These are phyloP conservation scores for Echria macrotheca DNA, from an alignment of 495 filamentous ascomycete genomes.

Conservation along the genomic window DNA sequence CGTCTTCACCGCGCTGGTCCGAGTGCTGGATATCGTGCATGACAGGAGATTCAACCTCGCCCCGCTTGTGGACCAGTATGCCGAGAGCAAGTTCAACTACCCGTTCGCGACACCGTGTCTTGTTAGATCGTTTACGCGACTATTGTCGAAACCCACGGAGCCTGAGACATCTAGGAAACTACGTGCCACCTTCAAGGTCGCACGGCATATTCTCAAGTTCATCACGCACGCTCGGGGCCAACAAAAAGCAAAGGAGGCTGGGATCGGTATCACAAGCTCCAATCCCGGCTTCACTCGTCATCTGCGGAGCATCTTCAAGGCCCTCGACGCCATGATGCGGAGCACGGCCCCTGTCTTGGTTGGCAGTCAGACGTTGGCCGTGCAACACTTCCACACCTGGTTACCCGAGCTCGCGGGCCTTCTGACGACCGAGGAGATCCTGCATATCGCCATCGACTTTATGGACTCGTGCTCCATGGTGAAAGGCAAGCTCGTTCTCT, in stretches of 20 bases:
- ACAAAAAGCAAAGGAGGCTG: slow-evolving; percentile 82
- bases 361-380: slow-evolving; percentile 88
- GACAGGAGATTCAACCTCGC: slow-evolving; percentile 89
- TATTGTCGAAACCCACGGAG: slow-evolving; percentile 73
- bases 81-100: slow-evolving; percentile 85
- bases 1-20: slow-evolving; percentile 83
- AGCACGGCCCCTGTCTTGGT: slow-evolving; percentile 78
- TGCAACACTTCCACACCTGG: slow-evolving; percentile 97
- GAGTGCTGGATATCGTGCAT: slow-evolving; percentile 86
- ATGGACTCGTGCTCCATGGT: slow-evolving; percentile 85
- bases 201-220: slow-evolving; percentile 86
- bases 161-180: slow-evolving; percentile 75
- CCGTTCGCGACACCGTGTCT: slow-evolving; percentile 91
- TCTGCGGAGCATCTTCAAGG: slow-evolving; percentile 80
- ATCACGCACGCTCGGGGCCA: slow-evolving; percentile 85
- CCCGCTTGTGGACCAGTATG: slow-evolving; percentile 85
- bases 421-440: slow-evolving; percentile 74
- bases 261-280: slow-evolving; percentile 77
- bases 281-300: slow-evolving; percentile 75
- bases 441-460: slow-evolving; percentile 87
- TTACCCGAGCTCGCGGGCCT: slow-evolving; percentile 77
- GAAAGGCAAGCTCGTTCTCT: slow-evolving; percentile 89
- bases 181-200: slow-evolving; percentile 91
- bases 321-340: slow-evolving; percentile 81
- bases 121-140: slow-evolving; percentile 75